Base-by-base conservation (phyloP, 169 alveolate genomes). In the Sarcocystis neurona region DNA sequence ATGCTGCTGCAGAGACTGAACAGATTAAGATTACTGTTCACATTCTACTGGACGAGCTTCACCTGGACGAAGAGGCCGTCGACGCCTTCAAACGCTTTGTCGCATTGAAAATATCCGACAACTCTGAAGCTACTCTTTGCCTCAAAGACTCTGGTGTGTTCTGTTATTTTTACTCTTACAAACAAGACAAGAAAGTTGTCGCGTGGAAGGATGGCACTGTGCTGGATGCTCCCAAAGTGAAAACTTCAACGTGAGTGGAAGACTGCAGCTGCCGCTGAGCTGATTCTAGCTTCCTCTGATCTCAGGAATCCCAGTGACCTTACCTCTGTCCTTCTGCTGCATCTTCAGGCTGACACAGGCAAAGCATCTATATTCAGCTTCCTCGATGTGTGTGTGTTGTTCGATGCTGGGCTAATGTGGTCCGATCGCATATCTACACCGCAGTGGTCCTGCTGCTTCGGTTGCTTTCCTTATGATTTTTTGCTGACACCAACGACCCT, bases 61-160 rank as follows among this genome's bases (percentile, higher is more conserved):
- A 30, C 32, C 32, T 72, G 53, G 32, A 39, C 34, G 82, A 72
- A 15, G 82, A 72, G 27, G 82, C 82, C 0, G 20, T 72, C 6
- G 41, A 72, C 56, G 82, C 56, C 30, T 72, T 72, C 82, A 72
- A 72, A 39, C 39, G 82, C 30, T 72, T 72, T 39, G 53, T 72
- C 56, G 82, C 82, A 47, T 39, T 48, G 53, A 72, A 72, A 27
- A 72, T 72, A 6, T 12, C 3, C 10, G 27, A 72, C 34, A 47
- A 2, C 27, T 39, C 15, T 2, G 41, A 47, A 39, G 82, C 43
- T 4, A 72, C 56, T 4, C 82, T 72, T 30, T 72, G 82, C 56
- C 56, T 4, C 27, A 72, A 72, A 27, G 2, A 2, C 56, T 1
- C 5, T 30, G 53, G 53, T 30, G 34, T 72, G 27, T 37, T 41